A percentile compares a stretch with the other conserved stretches of the same genome.
phyloP scores from a whole-genome alignment of 2,329 filamentous ascomycete genomes.

The Fusarium albidum region DNA sequence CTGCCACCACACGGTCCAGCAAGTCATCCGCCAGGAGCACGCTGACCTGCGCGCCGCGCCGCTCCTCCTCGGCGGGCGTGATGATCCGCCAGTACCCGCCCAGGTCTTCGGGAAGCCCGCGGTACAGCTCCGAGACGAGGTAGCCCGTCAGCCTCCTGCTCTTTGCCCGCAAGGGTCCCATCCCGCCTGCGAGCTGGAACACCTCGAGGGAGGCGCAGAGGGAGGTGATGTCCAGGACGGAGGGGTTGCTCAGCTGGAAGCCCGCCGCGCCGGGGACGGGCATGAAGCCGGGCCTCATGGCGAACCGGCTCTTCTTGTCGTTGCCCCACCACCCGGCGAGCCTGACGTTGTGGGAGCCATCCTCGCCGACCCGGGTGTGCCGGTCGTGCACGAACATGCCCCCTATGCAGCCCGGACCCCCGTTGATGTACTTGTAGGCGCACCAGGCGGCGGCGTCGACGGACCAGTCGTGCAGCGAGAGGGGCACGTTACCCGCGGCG shows the following conservation, averaged over 20 bases:
- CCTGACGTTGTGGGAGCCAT: slow-evolving; percentile 63
- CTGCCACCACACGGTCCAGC: slow-evolving; percentile 69
- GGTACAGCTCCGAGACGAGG: slow-evolving; percentile 68
- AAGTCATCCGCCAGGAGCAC: slow-evolving; percentile 70
- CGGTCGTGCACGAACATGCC: slow-evolving; percentile 79
- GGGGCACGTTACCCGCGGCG: slow-evolving; percentile 79
- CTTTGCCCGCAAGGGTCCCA: slow-evolving; percentile 70
- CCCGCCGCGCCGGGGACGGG: slow-evolving; percentile 79
- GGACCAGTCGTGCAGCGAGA: slow-evolving; percentile 81
- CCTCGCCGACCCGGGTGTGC: slow-evolving; percentile 63
- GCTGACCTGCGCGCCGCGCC: slow-evolving; percentile 81
- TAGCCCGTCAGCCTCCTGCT: slow-evolving; percentile 69
- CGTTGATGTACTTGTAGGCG: slow-evolving; percentile 88
- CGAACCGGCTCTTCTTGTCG: slow-evolving; percentile 74
- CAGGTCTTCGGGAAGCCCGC: slow-evolving; percentile 35
- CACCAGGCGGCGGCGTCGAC: slow-evolving; percentile 91
- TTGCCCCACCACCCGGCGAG: slow-evolving; percentile 85
- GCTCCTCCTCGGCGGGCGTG: slow-evolving; percentile 68
- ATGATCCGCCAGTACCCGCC: slow-evolving; percentile 62
- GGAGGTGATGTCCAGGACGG: slow-evolving; percentile 75
- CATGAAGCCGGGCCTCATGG: slow-evolving; percentile 79
- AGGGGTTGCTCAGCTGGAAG: slow-evolving; percentile 80
- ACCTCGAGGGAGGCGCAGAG: slow-evolving; percentile 76
- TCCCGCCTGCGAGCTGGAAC: slow-evolving; percentile 55
- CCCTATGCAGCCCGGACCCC: slow-evolving; percentile 79